phyloP scores from a whole-genome alignment of 441 rosid species.

The Syzygium syzygioides region DNA sequence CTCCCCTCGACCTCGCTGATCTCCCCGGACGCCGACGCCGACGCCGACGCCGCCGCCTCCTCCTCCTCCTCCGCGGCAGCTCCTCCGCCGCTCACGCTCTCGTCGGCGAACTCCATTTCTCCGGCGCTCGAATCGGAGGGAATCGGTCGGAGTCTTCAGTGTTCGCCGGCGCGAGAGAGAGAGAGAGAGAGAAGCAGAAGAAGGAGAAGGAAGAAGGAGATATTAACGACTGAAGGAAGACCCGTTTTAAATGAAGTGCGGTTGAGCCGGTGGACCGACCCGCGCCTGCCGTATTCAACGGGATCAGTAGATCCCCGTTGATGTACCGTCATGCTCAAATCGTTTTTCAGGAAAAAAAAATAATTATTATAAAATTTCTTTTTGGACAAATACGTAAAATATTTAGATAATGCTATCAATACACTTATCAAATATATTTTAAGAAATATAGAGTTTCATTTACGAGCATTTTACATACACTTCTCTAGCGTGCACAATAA shows the following conservation, averaged over 20 bases:
- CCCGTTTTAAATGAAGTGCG: background rate
- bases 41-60: background rate
- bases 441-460: no score
- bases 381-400: no score
- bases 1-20: conserved; percentile 53
- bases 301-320: no score
- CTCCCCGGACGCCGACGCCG: background rate
- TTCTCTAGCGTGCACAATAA: no score
- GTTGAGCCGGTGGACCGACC: background rate
- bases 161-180: background rate
- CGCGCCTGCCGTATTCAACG: no score
- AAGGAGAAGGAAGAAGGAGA: background rate
- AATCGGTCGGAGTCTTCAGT: background rate
- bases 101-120: background rate
- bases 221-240: background rate
- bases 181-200: background rate
- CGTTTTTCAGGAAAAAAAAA: no score
- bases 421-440: no score
- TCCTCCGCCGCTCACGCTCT: background rate
- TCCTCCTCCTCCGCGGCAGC: no score
- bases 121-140: background rate
- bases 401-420: no score
- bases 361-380: no score
- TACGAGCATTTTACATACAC: no score
- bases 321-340: no score